Evolutionary conservation across 2,329 filamentous ascomycete genomes (phyloP).

Genomic region (Fusarium nodosum): DNA sequence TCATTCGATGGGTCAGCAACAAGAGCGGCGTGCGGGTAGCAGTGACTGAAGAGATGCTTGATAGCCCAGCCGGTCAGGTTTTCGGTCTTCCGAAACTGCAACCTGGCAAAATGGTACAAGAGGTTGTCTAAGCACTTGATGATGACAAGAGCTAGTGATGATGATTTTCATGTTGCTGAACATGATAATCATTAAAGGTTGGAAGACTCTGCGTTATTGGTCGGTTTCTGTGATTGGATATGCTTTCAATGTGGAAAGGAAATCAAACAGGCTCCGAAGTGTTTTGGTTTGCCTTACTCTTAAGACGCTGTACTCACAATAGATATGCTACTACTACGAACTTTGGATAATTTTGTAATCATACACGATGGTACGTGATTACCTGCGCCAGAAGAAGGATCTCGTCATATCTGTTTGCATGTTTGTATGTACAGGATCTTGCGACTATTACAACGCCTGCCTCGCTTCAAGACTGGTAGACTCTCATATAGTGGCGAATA

Average conservation of each 20-base stretch:
- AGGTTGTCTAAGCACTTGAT: conserved; percentile 58
- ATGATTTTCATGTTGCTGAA: background rate
- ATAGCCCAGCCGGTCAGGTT: conserved; percentile 70
- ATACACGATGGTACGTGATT: too few species aligned
- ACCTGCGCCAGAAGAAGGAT: background rate
- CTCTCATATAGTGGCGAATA: too few species aligned
- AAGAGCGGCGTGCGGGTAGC: conserved; percentile 73
- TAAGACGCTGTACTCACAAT: background rate
- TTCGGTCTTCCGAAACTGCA: conserved; percentile 61
- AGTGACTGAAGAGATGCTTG: conserved; percentile 77
- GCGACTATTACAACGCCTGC: background rate
- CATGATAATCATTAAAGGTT: background rate
- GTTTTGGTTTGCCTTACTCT: conserved; percentile 14
- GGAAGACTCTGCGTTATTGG: background rate
- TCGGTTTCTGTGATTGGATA: background rate
- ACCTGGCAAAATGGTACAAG: conserved; percentile 67
- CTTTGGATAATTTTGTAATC: background rate
- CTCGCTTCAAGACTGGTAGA: too few species aligned
- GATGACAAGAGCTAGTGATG: background rate
- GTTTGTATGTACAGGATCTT: background rate
- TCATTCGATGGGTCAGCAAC: conserved; percentile 79
- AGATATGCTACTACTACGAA: conserved; percentile 11
- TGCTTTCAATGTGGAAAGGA: background rate
- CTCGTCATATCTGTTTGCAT: background rate
- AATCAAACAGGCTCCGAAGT: conserved; percentile 5